These are phyloP conservation scores for Acanthochlamys bracteata DNA, from an alignment of 106 monocot genomes.

Conservation along the genomic window DNA sequence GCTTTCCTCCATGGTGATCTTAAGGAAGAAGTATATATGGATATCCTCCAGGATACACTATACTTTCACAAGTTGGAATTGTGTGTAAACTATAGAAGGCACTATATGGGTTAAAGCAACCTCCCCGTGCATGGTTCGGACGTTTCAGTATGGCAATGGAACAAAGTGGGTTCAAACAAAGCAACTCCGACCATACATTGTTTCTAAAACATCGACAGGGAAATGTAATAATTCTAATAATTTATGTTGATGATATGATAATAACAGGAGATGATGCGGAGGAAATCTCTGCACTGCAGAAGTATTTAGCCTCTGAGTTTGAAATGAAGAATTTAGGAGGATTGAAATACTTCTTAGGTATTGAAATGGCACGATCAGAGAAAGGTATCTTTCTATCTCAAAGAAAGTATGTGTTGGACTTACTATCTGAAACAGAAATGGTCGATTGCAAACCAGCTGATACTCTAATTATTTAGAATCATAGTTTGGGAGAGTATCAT, in stretches of 20 bases:
- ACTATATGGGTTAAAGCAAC: constrained; percentile 29
- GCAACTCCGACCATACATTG: constrained; percentile 6
- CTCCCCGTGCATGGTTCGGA: constrained; percentile 16
- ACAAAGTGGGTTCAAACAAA: too few species aligned
- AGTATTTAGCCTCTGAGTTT: not conserved
- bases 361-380: constrained; percentile 4
- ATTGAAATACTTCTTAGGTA: constrained; percentile 1
- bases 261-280: constrained; percentile 9
- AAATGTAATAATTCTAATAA: not conserved
- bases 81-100: constrained; percentile 17
- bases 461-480: not conserved
- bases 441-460: not conserved
- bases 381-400: constrained; percentile 1
- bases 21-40: constrained; percentile 23
- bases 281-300: not conserved
- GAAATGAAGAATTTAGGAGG: constrained; percentile 3
- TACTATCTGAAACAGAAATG: not conserved
- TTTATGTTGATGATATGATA: constrained; percentile 20
- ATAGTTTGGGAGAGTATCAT: not conserved
- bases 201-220: constrained; percentile 3
- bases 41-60: constrained; percentile 7
- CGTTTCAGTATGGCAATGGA: not conserved
- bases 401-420: constrained; percentile 5
- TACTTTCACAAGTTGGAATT: not conserved
- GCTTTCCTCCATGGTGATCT: constrained; percentile 4